phyloP scores from a whole-genome alignment of 257 asterid genomes.

The Henckelia pumila region DNA sequence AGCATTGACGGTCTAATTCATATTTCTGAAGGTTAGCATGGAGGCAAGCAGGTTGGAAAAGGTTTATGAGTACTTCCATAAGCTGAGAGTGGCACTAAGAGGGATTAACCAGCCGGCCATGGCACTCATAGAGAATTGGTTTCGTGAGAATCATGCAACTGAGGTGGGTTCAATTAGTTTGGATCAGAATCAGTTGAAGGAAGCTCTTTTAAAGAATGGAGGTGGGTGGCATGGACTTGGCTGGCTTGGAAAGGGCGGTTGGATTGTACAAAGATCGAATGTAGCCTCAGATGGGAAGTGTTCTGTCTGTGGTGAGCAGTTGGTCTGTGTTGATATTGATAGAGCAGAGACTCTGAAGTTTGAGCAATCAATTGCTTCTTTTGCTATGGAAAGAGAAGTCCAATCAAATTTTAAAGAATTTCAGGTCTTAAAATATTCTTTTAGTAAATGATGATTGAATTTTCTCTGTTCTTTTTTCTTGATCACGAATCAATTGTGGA shows the following conservation, averaged over 20 bases:
- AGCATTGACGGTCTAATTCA: conserved; percentile 10
- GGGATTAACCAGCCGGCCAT: conserved; percentile 55
- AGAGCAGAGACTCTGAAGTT: conserved; percentile 68
- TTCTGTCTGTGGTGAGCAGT: conserved; percentile 49
- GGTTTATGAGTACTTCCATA: conserved; percentile 84
- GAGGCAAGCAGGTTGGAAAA: conserved; percentile 51
- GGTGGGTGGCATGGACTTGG: conserved; percentile 99
- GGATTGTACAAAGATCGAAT: conserved; percentile 54
- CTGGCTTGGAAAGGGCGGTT: conserved; percentile 80
- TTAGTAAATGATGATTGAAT: background rate
- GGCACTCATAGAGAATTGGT: conserved; percentile 65
- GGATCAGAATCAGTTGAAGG: conserved; percentile 52
- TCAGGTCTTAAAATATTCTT: conserved; percentile 45
- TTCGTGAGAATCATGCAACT: conserved; percentile 51
- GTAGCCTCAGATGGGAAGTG: conserved; percentile 59
- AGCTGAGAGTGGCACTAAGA: conserved; percentile 56
- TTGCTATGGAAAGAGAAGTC: conserved; percentile 78
- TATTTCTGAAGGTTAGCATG: conserved; percentile 61
- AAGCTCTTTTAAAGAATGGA: conserved; percentile 56
- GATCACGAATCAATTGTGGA: background rate
- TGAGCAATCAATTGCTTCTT: conserved; percentile 69
- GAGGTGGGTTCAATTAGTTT: conserved; percentile 38
- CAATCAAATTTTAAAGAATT: conserved; percentile 75
- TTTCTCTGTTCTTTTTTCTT: background rate
- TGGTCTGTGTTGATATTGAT: conserved; percentile 75